Evolutionary conservation across 2,329 filamentous ascomycete species (phyloP), one percentile per base, ranked within the genome.

Genomic region (Oidium heveae): DNA sequence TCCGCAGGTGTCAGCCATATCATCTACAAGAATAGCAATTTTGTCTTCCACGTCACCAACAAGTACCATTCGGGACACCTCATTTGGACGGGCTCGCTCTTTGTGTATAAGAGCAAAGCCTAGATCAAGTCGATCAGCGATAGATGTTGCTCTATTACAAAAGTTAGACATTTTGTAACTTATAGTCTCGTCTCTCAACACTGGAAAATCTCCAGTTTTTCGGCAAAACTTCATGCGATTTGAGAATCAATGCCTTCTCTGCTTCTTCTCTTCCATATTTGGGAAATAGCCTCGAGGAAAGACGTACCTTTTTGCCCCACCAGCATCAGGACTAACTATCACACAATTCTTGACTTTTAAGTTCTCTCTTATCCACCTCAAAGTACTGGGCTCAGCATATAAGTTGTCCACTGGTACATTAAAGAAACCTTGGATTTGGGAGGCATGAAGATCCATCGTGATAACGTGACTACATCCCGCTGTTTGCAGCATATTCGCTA

Each of bases 1-100:
- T 61, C 87, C 87, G 67, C 88, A 95, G 4, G 89, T 95, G 66
- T 96, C 89, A 34, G 88, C 88, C 86, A 96, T 95, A 66, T 96
- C 89, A 66, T 96, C 89, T 51, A 98, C 89, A 52, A 98, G 80
- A 64, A 98, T 95, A 57, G 89, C 89, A 33, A 89, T 81, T 71
- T 91, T 91, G 70, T 85, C 84, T 60, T 80, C 76, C 50, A 96
- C 91, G 60, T 93, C 87, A 60, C 91, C 91, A 53, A 96, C 89
- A n/a, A 98, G 81, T 0, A 87, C 85, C 86, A 94, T 94, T 63
- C 86, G 82, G 10, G 84, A 86, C 57, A 94, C 87, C 65, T 93
- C 87, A 63, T 94, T 93, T 57, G 81, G 81, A n/a, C 86, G 79
- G 6, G 87, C 84, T 56, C 88, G 84, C 70, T 95, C 89, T 72